Evolutionary conservation across 1,284 basidiomycete species (phyloP), one percentile per base, ranked within the genome.

Genomic region (Fistulinella cinereoalba): DNA sequence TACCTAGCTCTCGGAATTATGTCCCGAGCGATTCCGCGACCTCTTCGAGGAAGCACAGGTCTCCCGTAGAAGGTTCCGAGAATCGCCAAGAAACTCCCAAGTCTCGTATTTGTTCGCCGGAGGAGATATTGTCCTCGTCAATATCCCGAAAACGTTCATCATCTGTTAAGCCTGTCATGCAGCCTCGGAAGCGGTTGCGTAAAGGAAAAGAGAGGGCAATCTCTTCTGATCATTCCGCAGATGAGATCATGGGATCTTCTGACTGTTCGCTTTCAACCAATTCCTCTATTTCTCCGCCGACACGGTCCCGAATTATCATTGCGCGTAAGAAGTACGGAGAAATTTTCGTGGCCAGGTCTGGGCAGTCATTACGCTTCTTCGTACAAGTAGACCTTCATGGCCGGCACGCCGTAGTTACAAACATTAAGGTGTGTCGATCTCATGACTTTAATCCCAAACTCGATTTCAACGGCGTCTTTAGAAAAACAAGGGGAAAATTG

Each of bases 401-500:
- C 41, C 71, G 81, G 19, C 61, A 66, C 15, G 56, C 63, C 1
- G 53, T 79, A n/a, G 68, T 79, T n/a, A 66, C 61, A 43, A 66
- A 69, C 8, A 78, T 85, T 55, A 83, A 79, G 73, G 83, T 82
- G 47, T 41, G 66, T 56, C 28, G 16, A n/a, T n/a, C 21, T 28
- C 13, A 10, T 27, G 11, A 27, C 37, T 46, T 19, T 38, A 8
- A 9, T 6, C 12, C 11, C n/a, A 22, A 32, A 28, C 9, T 37
- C 27, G 16, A 46, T 41, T 13, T 21, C 10, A n/a, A 61, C 31
- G 6, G 6, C 19, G 46, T 37, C 18, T 11, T 25, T 56, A 87
- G 85, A 81, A 73, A 74, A 71, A 81, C 49, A 82, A 80, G 7
- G 85, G 85, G 12, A 71, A 60, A 50, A 77, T 85, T 34, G 71